Evolutionary conservation across 2,329 filamentous ascomycete species (phyloP).

Genomic region (Claviceps spartinae): DNA sequence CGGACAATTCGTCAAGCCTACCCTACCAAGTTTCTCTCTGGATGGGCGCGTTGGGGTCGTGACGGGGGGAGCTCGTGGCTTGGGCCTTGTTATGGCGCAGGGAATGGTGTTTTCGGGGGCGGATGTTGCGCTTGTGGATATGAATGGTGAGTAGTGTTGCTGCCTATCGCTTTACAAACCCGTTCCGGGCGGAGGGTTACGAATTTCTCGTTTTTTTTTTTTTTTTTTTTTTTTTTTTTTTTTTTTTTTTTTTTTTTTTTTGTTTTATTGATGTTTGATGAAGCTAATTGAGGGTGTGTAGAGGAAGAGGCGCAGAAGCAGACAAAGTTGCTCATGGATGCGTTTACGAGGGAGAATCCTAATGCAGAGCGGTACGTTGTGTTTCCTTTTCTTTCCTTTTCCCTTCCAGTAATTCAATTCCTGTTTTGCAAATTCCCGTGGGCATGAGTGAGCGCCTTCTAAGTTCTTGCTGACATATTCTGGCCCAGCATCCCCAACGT

Average conservation of each 20-base stretch:
- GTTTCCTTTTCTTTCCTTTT: neutral
- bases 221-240: neutral
- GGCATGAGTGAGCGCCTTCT: neutral
- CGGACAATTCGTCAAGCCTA: constrained; percentile 72
- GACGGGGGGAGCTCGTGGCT: constrained; percentile 77
- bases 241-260: too few species aligned
- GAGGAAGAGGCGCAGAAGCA: constrained; percentile 74
- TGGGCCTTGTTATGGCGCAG: constrained; percentile 88
- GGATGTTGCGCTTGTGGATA: constrained; percentile 80
- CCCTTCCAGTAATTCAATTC: neutral
- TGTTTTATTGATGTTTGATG: too few species aligned
- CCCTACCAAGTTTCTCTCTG: constrained; percentile 73
- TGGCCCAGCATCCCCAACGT: constrained; percentile 52
- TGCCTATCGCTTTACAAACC: too few species aligned
- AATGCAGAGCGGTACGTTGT: constrained; percentile 47
- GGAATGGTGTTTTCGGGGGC: constrained; percentile 79
- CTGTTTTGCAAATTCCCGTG: neutral
- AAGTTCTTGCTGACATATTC: neutral
- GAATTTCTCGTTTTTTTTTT: neutral
- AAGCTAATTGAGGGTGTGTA: constrained; percentile 18
- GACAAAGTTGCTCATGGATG: constrained; percentile 57
- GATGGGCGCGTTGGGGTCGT: constrained; percentile 74
- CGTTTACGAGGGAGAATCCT: constrained; percentile 70
- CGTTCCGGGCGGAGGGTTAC: too few species aligned
- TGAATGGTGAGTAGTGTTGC: constrained; percentile 52